These are phyloP conservation scores for Apiospora aurea DNA, from an alignment of 2,329 filamentous ascomycete species.

Conservation along the genomic window DNA sequence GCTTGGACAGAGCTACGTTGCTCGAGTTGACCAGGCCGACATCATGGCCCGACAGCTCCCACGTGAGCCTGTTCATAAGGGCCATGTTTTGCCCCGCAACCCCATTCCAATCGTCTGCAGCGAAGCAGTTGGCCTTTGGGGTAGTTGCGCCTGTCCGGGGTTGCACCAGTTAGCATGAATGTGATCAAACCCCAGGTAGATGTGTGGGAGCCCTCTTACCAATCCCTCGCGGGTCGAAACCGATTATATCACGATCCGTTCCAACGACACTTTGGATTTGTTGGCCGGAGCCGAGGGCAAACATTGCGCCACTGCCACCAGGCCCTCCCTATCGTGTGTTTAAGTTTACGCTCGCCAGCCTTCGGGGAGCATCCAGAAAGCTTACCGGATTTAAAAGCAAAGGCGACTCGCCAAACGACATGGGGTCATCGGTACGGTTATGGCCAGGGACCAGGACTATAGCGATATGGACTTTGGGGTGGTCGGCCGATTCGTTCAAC, in stretches of 20 bases:
- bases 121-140: slow-evolving; percentile 50
- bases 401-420: slow-evolving; percentile 46
- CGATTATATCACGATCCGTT: slow-evolving; percentile 51
- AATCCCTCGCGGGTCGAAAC: slow-evolving; percentile 31
- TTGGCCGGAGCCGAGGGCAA: slow-evolving; percentile 38
- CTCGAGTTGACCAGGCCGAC: slow-evolving; percentile 47
- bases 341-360: background rate
- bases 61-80: slow-evolving; percentile 44
- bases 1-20: slow-evolving; percentile 39
- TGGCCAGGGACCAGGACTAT: slow-evolving; percentile 44
- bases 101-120: slow-evolving; percentile 32
- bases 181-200: background rate
- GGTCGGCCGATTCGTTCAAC: slow-evolving; percentile 42
- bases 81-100: slow-evolving; percentile 39
- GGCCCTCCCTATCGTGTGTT: slow-evolving; percentile 46
- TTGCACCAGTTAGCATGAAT: background rate
- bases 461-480: slow-evolving; percentile 48
- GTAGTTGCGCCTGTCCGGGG: slow-evolving; percentile 45
- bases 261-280: slow-evolving; percentile 47
- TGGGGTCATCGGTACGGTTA: slow-evolving; percentile 39
- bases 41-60: slow-evolving; percentile 39
- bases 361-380: background rate
- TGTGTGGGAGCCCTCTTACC: slow-evolving; percentile 2
- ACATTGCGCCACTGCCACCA: slow-evolving; percentile 48
- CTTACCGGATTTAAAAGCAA: slow-evolving; percentile 50